Conservation (phyloP, 2,329 filamentous ascomycete genomes). For the Colletotrichum ledebouriae region DNA sequence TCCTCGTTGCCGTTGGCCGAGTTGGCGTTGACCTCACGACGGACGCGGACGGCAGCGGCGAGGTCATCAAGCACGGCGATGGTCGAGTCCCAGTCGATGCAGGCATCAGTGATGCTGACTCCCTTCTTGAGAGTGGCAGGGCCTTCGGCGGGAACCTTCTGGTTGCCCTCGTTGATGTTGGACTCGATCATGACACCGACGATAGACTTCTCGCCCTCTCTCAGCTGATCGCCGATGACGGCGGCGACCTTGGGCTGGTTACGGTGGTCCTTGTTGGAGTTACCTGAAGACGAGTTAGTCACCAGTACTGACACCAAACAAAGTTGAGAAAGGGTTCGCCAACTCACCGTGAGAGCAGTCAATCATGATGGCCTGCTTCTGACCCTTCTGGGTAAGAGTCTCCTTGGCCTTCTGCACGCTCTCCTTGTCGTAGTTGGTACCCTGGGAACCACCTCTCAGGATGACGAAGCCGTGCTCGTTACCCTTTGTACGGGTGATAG, state of each 20-base stretch:
- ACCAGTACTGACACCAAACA: slow-evolving; percentile 2
- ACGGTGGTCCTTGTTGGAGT: slow-evolving; percentile 96
- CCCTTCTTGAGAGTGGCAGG: slow-evolving; percentile 84
- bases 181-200: slow-evolving; percentile 99
- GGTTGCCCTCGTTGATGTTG: slow-evolving; percentile 91
- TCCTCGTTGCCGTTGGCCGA: slow-evolving; percentile 49
- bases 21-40: slow-evolving; percentile 69
- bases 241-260: slow-evolving; percentile 96
- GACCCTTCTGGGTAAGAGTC: slow-evolving; percentile 83
- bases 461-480: slow-evolving; percentile 99
- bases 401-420: slow-evolving; percentile 85
- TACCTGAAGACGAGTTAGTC: slow-evolving; percentile 67
- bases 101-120: slow-evolving; percentile 95
- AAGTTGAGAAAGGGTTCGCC: background rate
- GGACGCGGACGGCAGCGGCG: slow-evolving; percentile 83
- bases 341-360: slow-evolving; percentile 93
- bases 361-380: slow-evolving; percentile 93
- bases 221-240: slow-evolving; percentile 85
- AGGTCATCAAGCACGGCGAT: slow-evolving; percentile 86
- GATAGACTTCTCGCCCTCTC: slow-evolving; percentile 87
- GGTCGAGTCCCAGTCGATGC: slow-evolving; percentile 92
- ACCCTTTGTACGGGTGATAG: slow-evolving; percentile 91
- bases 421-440: slow-evolving; percentile 92
- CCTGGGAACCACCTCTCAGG: slow-evolving; percentile 88
- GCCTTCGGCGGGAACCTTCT: slow-evolving; percentile 89